These are phyloP conservation scores for Furcasterigmium sp. DNA, from an alignment of 2,329 filamentous ascomycete species.

Conservation along the genomic window DNA sequence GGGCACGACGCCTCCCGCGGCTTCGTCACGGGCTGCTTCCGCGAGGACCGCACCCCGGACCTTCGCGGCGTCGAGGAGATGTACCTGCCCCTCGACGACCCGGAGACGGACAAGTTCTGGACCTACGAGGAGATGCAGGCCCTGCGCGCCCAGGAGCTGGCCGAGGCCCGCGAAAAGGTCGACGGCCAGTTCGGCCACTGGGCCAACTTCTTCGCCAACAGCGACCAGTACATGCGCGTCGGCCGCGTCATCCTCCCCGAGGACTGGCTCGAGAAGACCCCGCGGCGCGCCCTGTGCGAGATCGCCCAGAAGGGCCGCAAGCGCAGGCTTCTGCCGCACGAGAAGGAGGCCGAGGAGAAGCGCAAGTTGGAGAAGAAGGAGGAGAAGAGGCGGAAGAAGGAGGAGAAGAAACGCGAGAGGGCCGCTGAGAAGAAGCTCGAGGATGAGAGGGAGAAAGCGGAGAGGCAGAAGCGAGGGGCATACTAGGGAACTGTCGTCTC, in stretches of 20 bases:
- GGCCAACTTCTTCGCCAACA: slow-evolving; percentile 76
- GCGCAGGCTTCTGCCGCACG: slow-evolving; percentile 53
- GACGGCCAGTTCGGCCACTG: slow-evolving; percentile 69
- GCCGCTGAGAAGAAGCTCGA: not conserved
- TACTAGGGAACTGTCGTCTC: too few species aligned
- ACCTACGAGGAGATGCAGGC: slow-evolving; percentile 45
- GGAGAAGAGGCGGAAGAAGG: slow-evolving; percentile 5
- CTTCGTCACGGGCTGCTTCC: slow-evolving; percentile 91
- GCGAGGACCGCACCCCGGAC: slow-evolving; percentile 77
- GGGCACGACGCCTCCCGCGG: slow-evolving; percentile 82
- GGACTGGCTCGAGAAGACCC: slow-evolving; percentile 57
- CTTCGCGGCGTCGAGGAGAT: slow-evolving; percentile 83
- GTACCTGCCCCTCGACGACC: slow-evolving; percentile 64
- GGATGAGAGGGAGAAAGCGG: not conserved
- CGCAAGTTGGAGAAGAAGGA: slow-evolving; percentile 4
- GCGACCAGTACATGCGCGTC: slow-evolving; percentile 75
- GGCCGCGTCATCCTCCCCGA: slow-evolving; percentile 64
- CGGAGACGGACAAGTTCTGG: slow-evolving; percentile 55
- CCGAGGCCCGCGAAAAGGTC: slow-evolving; percentile 60
- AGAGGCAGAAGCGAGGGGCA: too few species aligned
- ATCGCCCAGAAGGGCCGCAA: slow-evolving; percentile 55
- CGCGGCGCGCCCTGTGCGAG: slow-evolving; percentile 63
- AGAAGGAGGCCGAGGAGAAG: slow-evolving; percentile 15
- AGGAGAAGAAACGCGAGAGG: not conserved
- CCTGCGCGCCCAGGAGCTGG: slow-evolving; percentile 57